A percentile compares a stretch with the other conserved stretches of the same genome.
Conservation (phyloP, 768 basidiomycete genomes). For the Russula ochroleuca region DNA sequence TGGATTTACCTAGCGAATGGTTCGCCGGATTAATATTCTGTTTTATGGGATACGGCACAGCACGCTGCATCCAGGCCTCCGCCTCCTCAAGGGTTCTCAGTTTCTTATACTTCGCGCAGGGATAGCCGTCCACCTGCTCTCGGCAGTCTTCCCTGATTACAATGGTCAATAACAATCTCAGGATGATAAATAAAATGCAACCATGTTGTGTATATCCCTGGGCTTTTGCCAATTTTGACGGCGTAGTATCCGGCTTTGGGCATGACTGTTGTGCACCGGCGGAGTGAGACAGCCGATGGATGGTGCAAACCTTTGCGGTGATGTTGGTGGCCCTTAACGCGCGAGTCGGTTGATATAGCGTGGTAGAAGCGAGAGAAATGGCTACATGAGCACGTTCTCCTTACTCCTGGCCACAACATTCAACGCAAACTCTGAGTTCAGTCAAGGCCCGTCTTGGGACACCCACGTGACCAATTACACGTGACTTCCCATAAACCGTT, state of each 20-base stretch:
- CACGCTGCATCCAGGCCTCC: slow-evolving; percentile 44
- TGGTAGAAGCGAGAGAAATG: not conserved
- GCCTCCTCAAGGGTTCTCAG: slow-evolving; percentile 57
- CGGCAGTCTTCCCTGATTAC: slow-evolving; percentile 66
- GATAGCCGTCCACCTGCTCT: slow-evolving; percentile 60
- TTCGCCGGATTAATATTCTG: not conserved
- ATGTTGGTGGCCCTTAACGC: not conserved
- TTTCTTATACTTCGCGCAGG: slow-evolving; percentile 62
- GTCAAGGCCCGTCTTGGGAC: not conserved
- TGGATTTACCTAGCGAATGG: not conserved
- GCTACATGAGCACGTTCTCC: not conserved
- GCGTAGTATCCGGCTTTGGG: slow-evolving; percentile 56
- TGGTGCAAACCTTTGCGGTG: not conserved
- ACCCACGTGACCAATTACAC: no score
- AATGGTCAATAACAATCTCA: slow-evolving; percentile 2
- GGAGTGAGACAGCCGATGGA: not conserved
- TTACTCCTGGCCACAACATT: not conserved
- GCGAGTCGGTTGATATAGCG: not conserved
- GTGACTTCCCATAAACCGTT: no score
- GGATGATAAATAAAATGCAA: slow-evolving; percentile 33
- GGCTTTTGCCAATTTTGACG: slow-evolving; percentile 56
- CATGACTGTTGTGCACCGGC: slow-evolving; percentile 2
- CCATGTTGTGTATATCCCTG: slow-evolving; percentile 74
- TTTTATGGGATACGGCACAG: not conserved
- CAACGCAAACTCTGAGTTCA: not conserved